Evolutionary conservation across 306 rosid species (phyloP), one percentile per base, ranked within the genome.

Genomic region (Vachellia pachyceras): DNA sequence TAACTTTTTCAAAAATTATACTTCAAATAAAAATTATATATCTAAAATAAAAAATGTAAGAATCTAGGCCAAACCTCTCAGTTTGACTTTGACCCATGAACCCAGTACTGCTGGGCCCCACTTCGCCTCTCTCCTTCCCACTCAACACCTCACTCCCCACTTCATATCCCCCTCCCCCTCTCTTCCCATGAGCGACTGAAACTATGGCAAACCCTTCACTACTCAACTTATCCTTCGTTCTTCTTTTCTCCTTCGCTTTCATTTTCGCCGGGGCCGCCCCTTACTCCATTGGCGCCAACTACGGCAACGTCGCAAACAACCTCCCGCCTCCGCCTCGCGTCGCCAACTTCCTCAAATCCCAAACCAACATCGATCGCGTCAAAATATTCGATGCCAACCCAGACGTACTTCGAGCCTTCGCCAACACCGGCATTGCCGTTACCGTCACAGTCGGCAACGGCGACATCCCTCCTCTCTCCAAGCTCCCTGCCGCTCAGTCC

Each of bases 241-340:
- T 25, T 17, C 61, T 80, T 20, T 77, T 69, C 69, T 82, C 73
- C 69, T 37, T 41, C 13, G 7, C 86, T 75, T 50, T 13, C 81
- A 14, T 49, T 67, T 49, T 77, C 75, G 23, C 82, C 54, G 20
- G 75, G 49, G 73, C 89, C 69, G 69, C 81, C 0, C n/a, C 68
- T 8, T 50, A 73, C 45, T 10, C 80, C 49, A 82, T 95, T 79
- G 98, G 98, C 75, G 91, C 89, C 80, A 95, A 95, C 92, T 95
- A 95, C 80, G 98, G 98, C 76, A 92, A 97, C 69, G 70, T 91
- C 25, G 94, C 92, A 7, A 65, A 92, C 84, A 90, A 92, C 90
- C 98, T 94, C 75, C 97, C 97, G 0, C 84, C 92, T 0, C 92
- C 97, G 0, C 22, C 91, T 15, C 85, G 80, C 1, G 98, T 91